Percentiles rank a stretch among this genome's conserved stretches.
Evolutionary conservation across 192 early-diverging fungal species (phyloP).

Genomic region (Cladochytrium replicatum): DNA sequence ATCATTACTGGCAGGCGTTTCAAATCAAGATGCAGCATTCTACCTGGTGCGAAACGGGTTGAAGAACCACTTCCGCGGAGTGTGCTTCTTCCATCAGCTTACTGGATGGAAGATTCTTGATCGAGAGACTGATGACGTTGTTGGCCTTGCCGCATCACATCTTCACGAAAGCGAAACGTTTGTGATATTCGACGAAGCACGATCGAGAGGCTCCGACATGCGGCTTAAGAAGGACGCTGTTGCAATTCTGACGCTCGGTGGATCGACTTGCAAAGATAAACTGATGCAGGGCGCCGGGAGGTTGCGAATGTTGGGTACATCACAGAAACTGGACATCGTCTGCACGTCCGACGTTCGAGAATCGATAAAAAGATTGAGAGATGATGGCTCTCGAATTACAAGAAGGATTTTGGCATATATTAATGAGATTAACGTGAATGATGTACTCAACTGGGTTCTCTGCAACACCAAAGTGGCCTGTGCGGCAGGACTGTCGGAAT

Average conservation of each 20-base stretch:
- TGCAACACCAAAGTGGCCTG: background rate
- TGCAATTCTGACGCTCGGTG: slow-evolving; percentile 4
- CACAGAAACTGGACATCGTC: background rate
- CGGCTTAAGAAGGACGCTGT: background rate
- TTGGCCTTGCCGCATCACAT: background rate
- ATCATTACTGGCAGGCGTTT: slow-evolving; percentile 4
- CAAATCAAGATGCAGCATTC: no score
- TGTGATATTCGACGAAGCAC: slow-evolving; percentile 7
- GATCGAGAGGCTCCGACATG: slow-evolving; percentile 5
- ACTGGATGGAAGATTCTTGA: no score
- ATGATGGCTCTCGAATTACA: slow-evolving; percentile 2
- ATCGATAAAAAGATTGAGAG: background rate
- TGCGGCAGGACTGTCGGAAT: slow-evolving; percentile 4
- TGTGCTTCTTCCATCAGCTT: no score
- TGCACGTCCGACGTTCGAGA: no score
- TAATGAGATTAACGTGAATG: slow-evolving; percentile 3
- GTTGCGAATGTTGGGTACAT: slow-evolving; percentile 2
- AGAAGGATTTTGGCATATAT: slow-evolving; percentile 1
- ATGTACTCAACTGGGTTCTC: background rate
- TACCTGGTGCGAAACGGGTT: no score
- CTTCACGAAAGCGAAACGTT: slow-evolving; percentile 1
- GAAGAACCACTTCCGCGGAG: no score
- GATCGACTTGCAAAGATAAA: slow-evolving; percentile 4
- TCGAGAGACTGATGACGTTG: no score
- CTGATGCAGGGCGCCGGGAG: slow-evolving; percentile 13